These are phyloP conservation scores for Phlebiopsis flavidoalba DNA, from an alignment of 768 basidiomycete species.

Conservation along the genomic window DNA sequence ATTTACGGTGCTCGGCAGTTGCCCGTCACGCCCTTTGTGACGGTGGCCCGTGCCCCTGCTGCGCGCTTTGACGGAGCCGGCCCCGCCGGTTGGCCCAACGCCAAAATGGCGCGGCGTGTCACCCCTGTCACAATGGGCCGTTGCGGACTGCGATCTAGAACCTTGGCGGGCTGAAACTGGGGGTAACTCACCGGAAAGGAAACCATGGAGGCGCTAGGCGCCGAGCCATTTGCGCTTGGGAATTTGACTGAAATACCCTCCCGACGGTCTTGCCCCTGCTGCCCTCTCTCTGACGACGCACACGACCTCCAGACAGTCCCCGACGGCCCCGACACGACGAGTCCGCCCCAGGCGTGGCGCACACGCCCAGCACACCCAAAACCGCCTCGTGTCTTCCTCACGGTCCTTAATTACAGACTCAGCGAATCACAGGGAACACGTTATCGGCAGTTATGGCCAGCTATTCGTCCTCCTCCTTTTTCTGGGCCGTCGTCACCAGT, in stretches of 20 bases:
- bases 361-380: neutral
- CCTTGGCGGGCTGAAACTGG: neutral
- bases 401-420: slow-evolving; percentile 16
- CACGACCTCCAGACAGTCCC: neutral
- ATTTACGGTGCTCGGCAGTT: neutral
- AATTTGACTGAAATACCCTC: neutral
- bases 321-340: neutral
- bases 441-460: slow-evolving; percentile 20
- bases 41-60: neutral
- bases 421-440: slow-evolving; percentile 17
- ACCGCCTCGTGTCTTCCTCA: slow-evolving; percentile 18
- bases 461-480: slow-evolving; percentile 16
- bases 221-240: neutral
- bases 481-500: slow-evolving; percentile 11
- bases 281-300: neutral
- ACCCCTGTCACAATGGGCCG: neutral
- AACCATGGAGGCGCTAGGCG: neutral
- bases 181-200: neutral
- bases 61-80: neutral
- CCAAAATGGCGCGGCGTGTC: neutral
- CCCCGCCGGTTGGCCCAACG: neutral
- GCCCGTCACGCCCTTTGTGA: slow-evolving; percentile 1
- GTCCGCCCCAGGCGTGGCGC: neutral
- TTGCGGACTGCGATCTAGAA: neutral
- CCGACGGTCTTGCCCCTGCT: neutral